Evolutionary conservation across 1,139 yeast species (phyloP).

Genomic region (Lodderomyces parapsilosis): DNA sequence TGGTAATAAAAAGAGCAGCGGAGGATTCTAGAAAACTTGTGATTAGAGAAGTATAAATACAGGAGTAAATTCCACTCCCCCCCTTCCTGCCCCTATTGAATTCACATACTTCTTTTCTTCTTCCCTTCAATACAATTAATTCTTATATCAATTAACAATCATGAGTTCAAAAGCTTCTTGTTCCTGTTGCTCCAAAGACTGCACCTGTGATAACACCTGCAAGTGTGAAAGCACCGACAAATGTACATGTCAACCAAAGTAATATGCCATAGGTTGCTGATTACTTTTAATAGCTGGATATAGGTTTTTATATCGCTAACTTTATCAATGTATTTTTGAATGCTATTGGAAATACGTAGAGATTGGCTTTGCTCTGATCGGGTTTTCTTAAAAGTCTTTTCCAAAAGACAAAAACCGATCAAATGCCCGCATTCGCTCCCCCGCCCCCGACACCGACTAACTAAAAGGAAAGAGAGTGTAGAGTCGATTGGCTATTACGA

Average conservation of each 20-base stretch:
- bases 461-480: too few relatives aligned
- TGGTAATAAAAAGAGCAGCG: too few relatives aligned
- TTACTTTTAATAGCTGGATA: background rate
- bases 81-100: too few relatives aligned
- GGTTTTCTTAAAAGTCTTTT: too few relatives aligned
- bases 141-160: background rate
- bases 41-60: constrained; percentile 1
- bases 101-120: too few relatives aligned
- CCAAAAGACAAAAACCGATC: too few relatives aligned
- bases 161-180: constrained; percentile 5
- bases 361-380: background rate
- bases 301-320: background rate
- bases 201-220: constrained; percentile 4
- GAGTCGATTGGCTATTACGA: too few relatives aligned
- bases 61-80: background rate
- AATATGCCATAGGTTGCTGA: background rate
- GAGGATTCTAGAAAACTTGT: too few relatives aligned
- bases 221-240: constrained; percentile 4
- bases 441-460: too few relatives aligned
- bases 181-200: constrained; percentile 3
- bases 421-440: too few relatives aligned
- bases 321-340: background rate
- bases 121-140: too few relatives aligned
- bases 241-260: constrained; percentile 6
- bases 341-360: too few relatives aligned